Percentiles rank a stretch among this genome's conserved stretches.
These are phyloP conservation scores for Tilletia caries DNA, from an alignment of 1,284 basidiomycete species.

Conservation along the genomic window DNA sequence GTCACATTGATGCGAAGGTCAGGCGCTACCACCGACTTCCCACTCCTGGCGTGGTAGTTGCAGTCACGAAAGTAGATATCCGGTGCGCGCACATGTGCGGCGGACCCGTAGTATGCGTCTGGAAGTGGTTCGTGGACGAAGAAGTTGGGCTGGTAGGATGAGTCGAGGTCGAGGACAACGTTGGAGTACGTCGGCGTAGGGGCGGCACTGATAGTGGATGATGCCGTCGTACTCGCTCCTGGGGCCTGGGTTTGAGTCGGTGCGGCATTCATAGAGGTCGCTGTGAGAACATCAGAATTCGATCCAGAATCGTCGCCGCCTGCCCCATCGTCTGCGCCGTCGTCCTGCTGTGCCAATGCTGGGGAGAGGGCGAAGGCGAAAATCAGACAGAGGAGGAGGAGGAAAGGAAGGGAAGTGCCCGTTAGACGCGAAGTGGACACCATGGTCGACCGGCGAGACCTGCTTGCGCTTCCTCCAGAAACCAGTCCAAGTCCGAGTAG, in stretches of 20 bases:
- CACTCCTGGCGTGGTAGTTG: slow-evolving; percentile 12
- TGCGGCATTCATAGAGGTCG: neutral
- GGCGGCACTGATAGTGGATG: neutral
- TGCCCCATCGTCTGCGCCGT: neutral
- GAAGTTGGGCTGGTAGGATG: slow-evolving; percentile 10
- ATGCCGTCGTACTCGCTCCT: neutral
- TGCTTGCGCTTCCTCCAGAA: no score
- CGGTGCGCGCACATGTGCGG: neutral
- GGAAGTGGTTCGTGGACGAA: neutral
- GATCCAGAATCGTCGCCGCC: neutral
- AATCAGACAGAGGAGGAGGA: no score
- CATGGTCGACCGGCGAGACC: no score
- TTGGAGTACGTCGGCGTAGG: neutral
- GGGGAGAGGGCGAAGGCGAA: no score
- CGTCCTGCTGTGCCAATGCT: no score
- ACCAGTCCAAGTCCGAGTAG: no score
- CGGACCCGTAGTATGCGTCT: neutral
- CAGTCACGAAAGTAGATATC: slow-evolving; percentile 11
- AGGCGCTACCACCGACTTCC: slow-evolving; percentile 27
- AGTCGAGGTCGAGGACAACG: neutral
- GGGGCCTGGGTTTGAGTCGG: neutral
- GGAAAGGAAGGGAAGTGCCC: no score
- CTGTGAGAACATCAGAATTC: neutral
- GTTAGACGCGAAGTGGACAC: no score
- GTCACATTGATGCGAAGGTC: slow-evolving; percentile 43